phyloP scores from a whole-genome alignment of 2,329 filamentous ascomycete genomes.

The Rutstroemia sp. region DNA sequence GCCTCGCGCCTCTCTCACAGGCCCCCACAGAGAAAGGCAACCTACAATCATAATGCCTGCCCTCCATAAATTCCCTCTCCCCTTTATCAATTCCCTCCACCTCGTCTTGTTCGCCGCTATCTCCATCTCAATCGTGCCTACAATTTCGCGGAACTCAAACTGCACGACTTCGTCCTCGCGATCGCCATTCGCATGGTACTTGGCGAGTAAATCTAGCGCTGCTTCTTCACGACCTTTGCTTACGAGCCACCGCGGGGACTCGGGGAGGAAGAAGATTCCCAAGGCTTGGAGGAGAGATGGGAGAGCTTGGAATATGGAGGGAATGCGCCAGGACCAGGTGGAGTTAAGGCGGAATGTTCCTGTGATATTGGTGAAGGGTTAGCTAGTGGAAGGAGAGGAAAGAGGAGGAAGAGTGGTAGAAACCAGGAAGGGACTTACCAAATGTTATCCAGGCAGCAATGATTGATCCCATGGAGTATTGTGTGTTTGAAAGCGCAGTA shows the following conservation, averaged over 20 bases:
- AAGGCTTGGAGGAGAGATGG: constrained; percentile 25
- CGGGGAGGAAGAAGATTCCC: constrained; percentile 45
- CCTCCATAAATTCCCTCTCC: constrained; percentile 12
- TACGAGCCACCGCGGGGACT: constrained; percentile 54
- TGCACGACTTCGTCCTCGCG: constrained; percentile 39
- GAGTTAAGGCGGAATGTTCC: constrained; percentile 8
- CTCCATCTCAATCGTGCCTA: constrained; percentile 12
- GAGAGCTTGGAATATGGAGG: constrained; percentile 13
- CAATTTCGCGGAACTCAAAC: constrained; percentile 31
- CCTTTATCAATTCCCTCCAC: constrained; percentile 12
- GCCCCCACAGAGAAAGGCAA: background rate
- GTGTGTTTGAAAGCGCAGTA: constrained; percentile 31
- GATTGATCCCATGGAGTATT: constrained; percentile 31
- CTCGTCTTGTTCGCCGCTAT: constrained; percentile 32
- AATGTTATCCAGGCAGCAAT: constrained; percentile 36
- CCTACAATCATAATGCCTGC: constrained; percentile 12
- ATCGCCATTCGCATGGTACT: constrained; percentile 48
- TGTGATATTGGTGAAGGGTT: background rate
- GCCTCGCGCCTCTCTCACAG: background rate
- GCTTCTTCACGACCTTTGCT: constrained; percentile 44
- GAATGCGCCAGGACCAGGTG: constrained; percentile 18
- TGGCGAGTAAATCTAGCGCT: constrained; percentile 42
- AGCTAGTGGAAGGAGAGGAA: too few species aligned
- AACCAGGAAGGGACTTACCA: constrained; percentile 1
- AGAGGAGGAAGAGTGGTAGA: background rate